A percentile compares a stretch with the other conserved stretches of the same genome.
These are phyloP conservation scores for Penicillium alfredii DNA, from an alignment of 495 filamentous ascomycete genomes.

Conservation along the genomic window DNA sequence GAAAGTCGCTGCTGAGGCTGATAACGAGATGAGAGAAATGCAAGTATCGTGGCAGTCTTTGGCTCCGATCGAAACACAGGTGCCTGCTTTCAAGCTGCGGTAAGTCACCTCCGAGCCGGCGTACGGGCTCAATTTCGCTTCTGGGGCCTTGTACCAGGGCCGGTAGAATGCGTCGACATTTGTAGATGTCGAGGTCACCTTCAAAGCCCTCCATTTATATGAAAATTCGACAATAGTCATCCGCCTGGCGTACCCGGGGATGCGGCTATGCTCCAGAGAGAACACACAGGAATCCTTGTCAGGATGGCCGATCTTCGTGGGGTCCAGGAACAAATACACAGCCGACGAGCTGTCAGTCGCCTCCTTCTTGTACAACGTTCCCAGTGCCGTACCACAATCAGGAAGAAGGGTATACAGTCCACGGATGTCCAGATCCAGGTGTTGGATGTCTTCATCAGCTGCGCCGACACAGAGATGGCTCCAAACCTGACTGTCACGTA, in stretches of 20 bases:
- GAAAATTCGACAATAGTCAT: conserved; percentile 39
- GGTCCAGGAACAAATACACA: conserved; percentile 64
- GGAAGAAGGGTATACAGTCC: conserved; percentile 53
- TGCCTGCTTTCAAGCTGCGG: conserved; percentile 9
- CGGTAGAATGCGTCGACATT: conserved; percentile 22
- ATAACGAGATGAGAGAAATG: conserved; percentile 24
- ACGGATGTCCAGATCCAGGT: conserved; percentile 38
- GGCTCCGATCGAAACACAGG: conserved; percentile 9
- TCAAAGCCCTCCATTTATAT: conserved; percentile 27
- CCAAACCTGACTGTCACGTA: conserved; percentile 31
- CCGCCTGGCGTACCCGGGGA: conserved; percentile 51
- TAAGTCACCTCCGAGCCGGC: conserved; percentile 6
- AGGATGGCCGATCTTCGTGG: conserved; percentile 37
- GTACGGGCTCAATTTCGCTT: conserved; percentile 9
- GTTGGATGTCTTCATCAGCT: conserved; percentile 19
- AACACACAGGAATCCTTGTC: conserved; percentile 61
- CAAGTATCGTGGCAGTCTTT: conserved; percentile 21
- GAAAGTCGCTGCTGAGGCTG: conserved; percentile 5
- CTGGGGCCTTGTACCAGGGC: conserved; percentile 13
- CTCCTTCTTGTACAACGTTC: conserved; percentile 48
- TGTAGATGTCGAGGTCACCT: conserved; percentile 1
- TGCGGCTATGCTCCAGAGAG: conserved; percentile 43
- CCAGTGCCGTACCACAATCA: conserved; percentile 62
- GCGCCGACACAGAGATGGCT: conserved; percentile 29
- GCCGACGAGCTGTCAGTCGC: conserved; percentile 12